These are phyloP conservation scores for Cutaneotrichosporon cutaneum DNA, from an alignment of 1,284 basidiomycete genomes.

Conservation along the genomic window DNA sequence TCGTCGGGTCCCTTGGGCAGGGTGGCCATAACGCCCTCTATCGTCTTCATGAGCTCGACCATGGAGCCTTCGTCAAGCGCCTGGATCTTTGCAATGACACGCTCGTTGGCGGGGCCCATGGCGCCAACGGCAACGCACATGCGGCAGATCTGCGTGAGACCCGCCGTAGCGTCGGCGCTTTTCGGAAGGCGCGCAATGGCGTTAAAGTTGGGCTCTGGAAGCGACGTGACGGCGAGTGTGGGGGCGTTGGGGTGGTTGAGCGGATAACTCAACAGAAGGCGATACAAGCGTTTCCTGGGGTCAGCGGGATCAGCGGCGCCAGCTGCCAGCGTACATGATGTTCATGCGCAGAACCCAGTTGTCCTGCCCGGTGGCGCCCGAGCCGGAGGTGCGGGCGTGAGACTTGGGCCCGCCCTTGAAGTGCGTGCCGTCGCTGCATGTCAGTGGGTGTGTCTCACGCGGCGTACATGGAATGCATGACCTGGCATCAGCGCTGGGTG, in stretches of 20 bases:
- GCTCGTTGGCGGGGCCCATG: slow-evolving; percentile 48
- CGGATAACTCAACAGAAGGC: slow-evolving; percentile 45
- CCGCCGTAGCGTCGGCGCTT: slow-evolving; percentile 31
- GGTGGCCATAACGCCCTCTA: slow-evolving; percentile 45
- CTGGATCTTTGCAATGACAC: slow-evolving; percentile 49
- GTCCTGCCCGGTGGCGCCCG: slow-evolving; percentile 28
- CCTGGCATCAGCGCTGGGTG: slow-evolving; percentile 14
- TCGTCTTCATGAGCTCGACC: slow-evolving; percentile 50
- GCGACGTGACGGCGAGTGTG: slow-evolving; percentile 35
- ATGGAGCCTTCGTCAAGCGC: slow-evolving; percentile 44
- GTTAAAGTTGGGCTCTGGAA: slow-evolving; percentile 47
- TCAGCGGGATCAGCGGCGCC: neutral
- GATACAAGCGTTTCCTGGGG: slow-evolving; percentile 47
- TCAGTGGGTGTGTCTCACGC: neutral
- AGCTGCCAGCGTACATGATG: slow-evolving; percentile 32
- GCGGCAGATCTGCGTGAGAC: slow-evolving; percentile 41
- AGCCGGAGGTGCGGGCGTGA: slow-evolving; percentile 20
- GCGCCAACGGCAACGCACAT: slow-evolving; percentile 43
- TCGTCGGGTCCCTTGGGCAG: slow-evolving; percentile 30
- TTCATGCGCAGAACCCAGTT: slow-evolving; percentile 51
- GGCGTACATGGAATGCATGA: slow-evolving; percentile 25
- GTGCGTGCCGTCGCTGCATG: slow-evolving; percentile 28
- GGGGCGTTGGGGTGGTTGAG: slow-evolving; percentile 40
- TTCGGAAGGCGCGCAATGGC: slow-evolving; percentile 40
- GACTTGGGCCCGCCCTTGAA: slow-evolving; percentile 35